These are phyloP conservation scores for Haplosporangium sp. DNA, from an alignment of 371 early-diverging fungal species.

Conservation along the genomic window DNA sequence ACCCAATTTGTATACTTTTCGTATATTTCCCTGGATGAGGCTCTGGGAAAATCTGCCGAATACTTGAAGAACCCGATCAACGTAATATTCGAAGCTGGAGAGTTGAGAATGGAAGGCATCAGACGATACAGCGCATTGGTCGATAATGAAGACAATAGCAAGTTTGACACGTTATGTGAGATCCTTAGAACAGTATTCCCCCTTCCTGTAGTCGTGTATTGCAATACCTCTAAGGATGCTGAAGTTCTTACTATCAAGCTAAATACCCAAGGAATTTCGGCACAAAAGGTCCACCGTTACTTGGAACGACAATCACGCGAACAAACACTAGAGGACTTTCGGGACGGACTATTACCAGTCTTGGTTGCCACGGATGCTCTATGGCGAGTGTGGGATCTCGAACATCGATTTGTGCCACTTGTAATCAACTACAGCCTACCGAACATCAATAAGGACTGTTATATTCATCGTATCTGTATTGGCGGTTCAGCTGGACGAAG, in stretches of 20 bases:
- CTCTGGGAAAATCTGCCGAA: conserved; percentile 90
- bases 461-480: conserved; percentile 99
- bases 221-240: conserved; percentile 95
- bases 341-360: conserved; percentile 93
- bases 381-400: conserved; percentile 99
- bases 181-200: conserved; percentile 91
- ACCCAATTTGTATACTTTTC: conserved; percentile 93
- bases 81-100: conserved; percentile 96
- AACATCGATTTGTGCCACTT: conserved; percentile 91
- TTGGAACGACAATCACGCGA: conserved; percentile 98
- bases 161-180: conserved; percentile 91
- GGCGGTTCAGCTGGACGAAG: conserved; percentile 99
- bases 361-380: conserved; percentile 98
- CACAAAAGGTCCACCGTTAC: conserved; percentile 96
- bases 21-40: conserved; percentile 90
- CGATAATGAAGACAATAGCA: conserved; percentile 89
- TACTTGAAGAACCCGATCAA: conserved; percentile 94
- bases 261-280: conserved; percentile 87
- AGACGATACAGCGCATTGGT: conserved; percentile 96
- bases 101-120: conserved; percentile 93
- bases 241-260: conserved; percentile 91
- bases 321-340: conserved; percentile 97
- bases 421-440: conserved; percentile 99
- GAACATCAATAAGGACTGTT: conserved; percentile 90
- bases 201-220: conserved; percentile 96